Conservation (phyloP, 2,329 filamentous ascomycete species). For the Verticillium nonalfalfae region DNA sequence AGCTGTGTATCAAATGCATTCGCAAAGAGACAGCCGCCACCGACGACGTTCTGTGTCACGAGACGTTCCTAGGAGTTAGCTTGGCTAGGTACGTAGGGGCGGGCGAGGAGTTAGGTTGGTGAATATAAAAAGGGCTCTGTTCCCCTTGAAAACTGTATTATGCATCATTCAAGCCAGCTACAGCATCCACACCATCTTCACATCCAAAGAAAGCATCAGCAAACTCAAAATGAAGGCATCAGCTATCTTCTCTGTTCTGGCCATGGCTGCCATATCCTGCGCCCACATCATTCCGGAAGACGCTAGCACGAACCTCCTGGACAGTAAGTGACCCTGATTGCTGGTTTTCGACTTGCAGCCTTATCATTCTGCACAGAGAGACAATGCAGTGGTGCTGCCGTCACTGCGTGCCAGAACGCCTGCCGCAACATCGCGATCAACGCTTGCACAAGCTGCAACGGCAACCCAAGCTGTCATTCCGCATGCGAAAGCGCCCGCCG, state of each 20-base stretch:
- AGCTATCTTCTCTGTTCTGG: not conserved
- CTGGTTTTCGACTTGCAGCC: not conserved
- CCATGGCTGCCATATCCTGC: not conserved
- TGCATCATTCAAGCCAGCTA: not conserved
- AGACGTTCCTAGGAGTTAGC: no score
- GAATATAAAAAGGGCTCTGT: no score
- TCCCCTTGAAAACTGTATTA: no score
- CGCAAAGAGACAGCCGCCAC: not conserved
- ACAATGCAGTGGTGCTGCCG: not conserved
- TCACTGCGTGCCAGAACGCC: not conserved
- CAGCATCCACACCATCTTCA: not conserved
- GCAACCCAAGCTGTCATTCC: not conserved
- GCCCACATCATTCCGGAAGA: not conserved
- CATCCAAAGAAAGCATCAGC: not conserved
- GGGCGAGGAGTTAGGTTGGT: no score
- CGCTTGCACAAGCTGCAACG: not conserved
- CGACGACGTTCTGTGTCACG: no score
- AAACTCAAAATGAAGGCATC: not conserved
- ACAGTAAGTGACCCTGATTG: not conserved
- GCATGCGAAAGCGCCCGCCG: not conserved
- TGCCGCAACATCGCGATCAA: not conserved
- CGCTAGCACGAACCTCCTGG: not conserved
- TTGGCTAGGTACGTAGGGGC: no score
- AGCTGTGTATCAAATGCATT: not conserved
- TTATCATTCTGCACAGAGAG: not conserved